A percentile compares a stretch with the other conserved stretches of the same genome.
These are phyloP conservation scores for Crucihimalaya himalaica DNA, from an alignment of 345 rosid genomes.

Conservation along the genomic window DNA sequence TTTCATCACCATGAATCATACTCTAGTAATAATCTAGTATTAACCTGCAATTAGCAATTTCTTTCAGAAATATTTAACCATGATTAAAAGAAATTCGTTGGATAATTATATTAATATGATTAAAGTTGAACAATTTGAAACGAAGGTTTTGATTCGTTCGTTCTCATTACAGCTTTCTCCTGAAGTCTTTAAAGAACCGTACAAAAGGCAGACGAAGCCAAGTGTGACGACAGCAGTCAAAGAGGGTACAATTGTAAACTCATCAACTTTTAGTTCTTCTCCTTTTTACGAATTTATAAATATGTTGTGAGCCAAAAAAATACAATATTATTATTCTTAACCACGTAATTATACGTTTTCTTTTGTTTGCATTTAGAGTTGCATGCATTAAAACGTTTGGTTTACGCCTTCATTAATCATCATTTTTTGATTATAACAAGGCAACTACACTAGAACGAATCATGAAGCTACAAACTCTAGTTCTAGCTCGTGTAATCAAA, in stretches of 20 bases:
- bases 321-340: background rate
- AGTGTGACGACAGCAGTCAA: conserved; percentile 30
- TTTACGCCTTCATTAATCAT: no score
- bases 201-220: conserved; percentile 5
- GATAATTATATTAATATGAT: background rate
- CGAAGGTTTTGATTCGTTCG: background rate
- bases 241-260: conserved; percentile 19
- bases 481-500: background rate
- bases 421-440: background rate
- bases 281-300: background rate
- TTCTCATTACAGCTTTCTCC: conserved; percentile 4
- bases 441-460: background rate
- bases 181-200: conserved; percentile 18
- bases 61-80: background rate
- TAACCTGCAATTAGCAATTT: background rate
- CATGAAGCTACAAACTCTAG: background rate
- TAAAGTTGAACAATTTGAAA: background rate
- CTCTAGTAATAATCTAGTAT: no score
- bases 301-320: background rate
- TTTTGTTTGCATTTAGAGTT: conserved; percentile 3
- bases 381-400: background rate
- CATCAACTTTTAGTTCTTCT: background rate
- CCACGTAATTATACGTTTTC: background rate
- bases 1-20: background rate
- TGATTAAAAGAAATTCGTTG: background rate